Evolutionary conservation across 2,329 filamentous ascomycete genomes (phyloP).

Genomic region (Monosporascus sp.): DNA sequence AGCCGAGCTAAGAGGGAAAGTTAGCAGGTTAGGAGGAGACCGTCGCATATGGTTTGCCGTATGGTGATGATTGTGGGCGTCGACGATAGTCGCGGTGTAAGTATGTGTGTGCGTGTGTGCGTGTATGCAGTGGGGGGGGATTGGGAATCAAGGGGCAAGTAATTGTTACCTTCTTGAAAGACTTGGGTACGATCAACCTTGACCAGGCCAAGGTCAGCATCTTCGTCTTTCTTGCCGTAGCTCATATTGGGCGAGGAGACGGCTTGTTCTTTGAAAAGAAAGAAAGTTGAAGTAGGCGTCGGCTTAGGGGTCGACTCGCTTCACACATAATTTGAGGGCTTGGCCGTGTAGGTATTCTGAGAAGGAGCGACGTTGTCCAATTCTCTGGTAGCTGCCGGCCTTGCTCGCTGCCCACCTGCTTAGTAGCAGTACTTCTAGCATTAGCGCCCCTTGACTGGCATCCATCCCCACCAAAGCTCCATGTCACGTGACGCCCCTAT

Average conservation of each 20-base stretch:
- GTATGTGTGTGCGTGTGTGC: neutral
- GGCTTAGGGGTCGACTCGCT: conserved; percentile 15
- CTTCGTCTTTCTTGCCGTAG: conserved; percentile 99
- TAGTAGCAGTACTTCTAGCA: too few species aligned
- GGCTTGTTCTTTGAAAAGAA: conserved; percentile 16
- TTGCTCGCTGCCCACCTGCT: too few species aligned
- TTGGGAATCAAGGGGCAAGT: conserved; percentile 10
- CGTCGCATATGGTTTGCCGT: conserved; percentile 1
- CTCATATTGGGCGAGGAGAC: conserved; percentile 62
- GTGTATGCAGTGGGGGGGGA: neutral
- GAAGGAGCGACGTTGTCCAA: conserved; percentile 9
- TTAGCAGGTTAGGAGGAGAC: conserved; percentile 31
- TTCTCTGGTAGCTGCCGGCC: neutral
- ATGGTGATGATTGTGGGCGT: conserved; percentile 10
- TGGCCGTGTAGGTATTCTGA: neutral
- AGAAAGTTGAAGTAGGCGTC: conserved; percentile 21
- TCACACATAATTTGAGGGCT: conserved; percentile 18
- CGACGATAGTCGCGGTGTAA: neutral
- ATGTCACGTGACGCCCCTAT: too few species aligned
- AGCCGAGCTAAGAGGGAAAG: conserved; percentile 63
- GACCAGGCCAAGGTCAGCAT: conserved; percentile 87
- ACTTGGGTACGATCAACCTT: conserved; percentile 97
- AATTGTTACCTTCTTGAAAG: conserved; percentile 85
- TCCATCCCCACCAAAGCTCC: too few species aligned
- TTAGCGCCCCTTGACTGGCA: too few species aligned